Evolutionary conservation across 2,329 filamentous ascomycete species (phyloP).

Genomic region (Eutypella sp.): DNA sequence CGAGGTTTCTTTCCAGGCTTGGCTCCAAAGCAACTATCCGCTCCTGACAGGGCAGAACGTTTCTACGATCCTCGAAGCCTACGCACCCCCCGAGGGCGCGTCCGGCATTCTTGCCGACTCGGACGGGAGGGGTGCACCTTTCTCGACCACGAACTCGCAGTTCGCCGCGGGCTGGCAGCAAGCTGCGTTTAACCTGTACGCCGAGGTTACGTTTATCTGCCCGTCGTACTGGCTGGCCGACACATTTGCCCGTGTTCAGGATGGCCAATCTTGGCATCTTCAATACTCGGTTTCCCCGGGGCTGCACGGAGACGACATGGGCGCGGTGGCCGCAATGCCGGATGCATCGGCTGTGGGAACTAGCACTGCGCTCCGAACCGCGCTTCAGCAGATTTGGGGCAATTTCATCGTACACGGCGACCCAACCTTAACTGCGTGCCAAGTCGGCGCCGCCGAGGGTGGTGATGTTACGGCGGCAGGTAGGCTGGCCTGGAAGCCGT

Average conservation of each 20-base stretch:
- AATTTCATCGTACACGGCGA: slow-evolving; percentile 39
- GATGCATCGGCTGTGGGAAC: slow-evolving; percentile 11
- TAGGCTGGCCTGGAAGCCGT: slow-evolving; percentile 30
- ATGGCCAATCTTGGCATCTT: slow-evolving; percentile 38
- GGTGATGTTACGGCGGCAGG: slow-evolving; percentile 25
- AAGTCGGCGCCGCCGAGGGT: slow-evolving; percentile 21
- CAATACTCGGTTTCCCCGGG: slow-evolving; percentile 42
- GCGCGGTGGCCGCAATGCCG: slow-evolving; percentile 29
- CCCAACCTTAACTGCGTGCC: slow-evolving; percentile 31
- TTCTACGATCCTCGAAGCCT: slow-evolving; percentile 26
- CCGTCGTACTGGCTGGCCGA: slow-evolving; percentile 51
- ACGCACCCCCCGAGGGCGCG: slow-evolving; percentile 19
- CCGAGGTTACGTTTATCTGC: slow-evolving; percentile 51
- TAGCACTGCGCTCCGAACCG: slow-evolving; percentile 23
- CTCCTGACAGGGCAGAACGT: slow-evolving; percentile 26
- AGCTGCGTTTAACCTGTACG: slow-evolving; percentile 46
- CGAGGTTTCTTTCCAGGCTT: slow-evolving; percentile 24
- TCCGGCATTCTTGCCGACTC: slow-evolving; percentile 31
- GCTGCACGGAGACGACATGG: slow-evolving; percentile 34
- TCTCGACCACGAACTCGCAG: slow-evolving; percentile 44
- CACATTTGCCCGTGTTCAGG: slow-evolving; percentile 32
- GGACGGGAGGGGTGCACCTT: slow-evolving; percentile 32
- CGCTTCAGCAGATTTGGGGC: slow-evolving; percentile 40
- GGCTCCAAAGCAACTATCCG: slow-evolving; percentile 29
- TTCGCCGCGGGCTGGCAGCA: slow-evolving; percentile 51